Evolutionary conservation across 768 basidiomycete species (phyloP).

Genomic region (Tricholoma furcatifolium): DNA sequence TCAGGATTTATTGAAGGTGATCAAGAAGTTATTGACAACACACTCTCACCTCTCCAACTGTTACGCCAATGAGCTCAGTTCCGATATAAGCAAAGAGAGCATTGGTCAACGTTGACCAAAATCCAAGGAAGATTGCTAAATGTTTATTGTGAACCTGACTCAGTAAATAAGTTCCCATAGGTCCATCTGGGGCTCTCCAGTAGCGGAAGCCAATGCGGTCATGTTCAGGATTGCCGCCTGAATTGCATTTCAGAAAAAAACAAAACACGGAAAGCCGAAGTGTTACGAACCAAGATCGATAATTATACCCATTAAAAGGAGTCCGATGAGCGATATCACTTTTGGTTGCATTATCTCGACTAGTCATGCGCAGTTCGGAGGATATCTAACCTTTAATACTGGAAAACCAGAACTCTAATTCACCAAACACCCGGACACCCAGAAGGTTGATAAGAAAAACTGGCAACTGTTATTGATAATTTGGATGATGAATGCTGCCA

Average conservation of each 20-base stretch:
- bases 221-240: conserved; percentile 47
- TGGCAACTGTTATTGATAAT: conserved; percentile 16
- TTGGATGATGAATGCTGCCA: neutral
- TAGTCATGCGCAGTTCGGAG: neutral
- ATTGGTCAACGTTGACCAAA: conserved; percentile 71
- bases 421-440: conserved; percentile 66
- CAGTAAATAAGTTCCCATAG: conserved; percentile 54
- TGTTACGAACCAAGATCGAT: conserved; percentile 56
- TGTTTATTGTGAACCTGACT: conserved; percentile 46
- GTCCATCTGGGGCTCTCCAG: conserved; percentile 49
- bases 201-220: conserved; percentile 51
- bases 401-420: conserved; percentile 75
- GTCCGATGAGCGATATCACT: conserved; percentile 47
- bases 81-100: conserved; percentile 74
- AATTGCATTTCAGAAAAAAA: conserved; percentile 27
- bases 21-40: neutral
- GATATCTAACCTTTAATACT: conserved; percentile 54
- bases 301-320: conserved; percentile 60
- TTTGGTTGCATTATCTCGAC: neutral
- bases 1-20: conserved; percentile 1
- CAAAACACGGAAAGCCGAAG: no score
- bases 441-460: conserved; percentile 58
- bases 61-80: conserved; percentile 76
- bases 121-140: conserved; percentile 61
- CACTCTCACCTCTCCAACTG: conserved; percentile 43